These are phyloP conservation scores for Microcyclosporella mali DNA, from an alignment of 2,329 filamentous ascomycete species.

Conservation along the genomic window DNA sequence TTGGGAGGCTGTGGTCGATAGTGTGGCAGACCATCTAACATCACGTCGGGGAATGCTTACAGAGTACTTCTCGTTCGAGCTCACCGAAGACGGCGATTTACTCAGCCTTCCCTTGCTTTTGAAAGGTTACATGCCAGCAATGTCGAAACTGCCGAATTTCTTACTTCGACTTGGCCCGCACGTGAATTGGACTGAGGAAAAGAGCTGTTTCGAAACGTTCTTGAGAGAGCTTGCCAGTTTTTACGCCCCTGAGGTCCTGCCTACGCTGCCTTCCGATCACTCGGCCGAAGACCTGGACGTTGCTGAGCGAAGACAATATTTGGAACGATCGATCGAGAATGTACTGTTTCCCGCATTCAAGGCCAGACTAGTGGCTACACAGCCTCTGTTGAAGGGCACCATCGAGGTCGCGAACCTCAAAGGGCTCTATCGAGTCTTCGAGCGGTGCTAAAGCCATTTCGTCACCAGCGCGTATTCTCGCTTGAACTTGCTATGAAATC, in stretches of 20 bases:
- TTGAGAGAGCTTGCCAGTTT: constrained; percentile 81
- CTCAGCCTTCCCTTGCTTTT: constrained; percentile 74
- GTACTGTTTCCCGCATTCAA: constrained; percentile 87
- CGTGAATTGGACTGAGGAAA: constrained; percentile 80
- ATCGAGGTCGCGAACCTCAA: constrained; percentile 36
- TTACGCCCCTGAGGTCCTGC: constrained; percentile 82
- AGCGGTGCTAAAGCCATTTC: constrained; percentile 19
- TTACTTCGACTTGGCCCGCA: constrained; percentile 80
- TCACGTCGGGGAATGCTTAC: constrained; percentile 75
- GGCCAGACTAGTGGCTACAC: constrained; percentile 74
- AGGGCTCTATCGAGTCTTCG: constrained; percentile 29
- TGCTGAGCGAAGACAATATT: constrained; percentile 41
- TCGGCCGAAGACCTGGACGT: constrained; percentile 42
- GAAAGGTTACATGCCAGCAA: constrained; percentile 78
- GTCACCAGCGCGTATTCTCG: neutral
- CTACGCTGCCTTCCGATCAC: constrained; percentile 36
- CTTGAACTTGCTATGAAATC: neutral
- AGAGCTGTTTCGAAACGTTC: constrained; percentile 77
- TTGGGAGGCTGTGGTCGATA: constrained; percentile 58
- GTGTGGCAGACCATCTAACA: constrained; percentile 63
- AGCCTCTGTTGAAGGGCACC: constrained; percentile 26
- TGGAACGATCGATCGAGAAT: constrained; percentile 74
- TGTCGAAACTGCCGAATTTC: constrained; percentile 84
- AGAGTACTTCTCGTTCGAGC: constrained; percentile 86
- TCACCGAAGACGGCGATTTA: constrained; percentile 71